These are phyloP conservation scores for Colletotrichum tofieldiae DNA, from an alignment of 2,329 filamentous ascomycete species.

Conservation along the genomic window DNA sequence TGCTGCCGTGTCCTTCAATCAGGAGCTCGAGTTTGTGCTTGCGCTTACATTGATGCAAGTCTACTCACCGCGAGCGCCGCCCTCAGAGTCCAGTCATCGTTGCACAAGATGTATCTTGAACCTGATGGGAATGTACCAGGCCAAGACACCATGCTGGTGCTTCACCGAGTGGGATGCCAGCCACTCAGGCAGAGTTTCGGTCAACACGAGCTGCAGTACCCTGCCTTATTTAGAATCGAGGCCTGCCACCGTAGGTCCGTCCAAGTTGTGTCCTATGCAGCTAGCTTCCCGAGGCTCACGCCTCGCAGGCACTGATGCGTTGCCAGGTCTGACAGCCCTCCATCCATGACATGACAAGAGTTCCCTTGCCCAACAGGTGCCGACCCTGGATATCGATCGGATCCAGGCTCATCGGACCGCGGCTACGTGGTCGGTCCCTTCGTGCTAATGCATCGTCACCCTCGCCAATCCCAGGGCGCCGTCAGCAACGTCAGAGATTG, in stretches of 20 bases:
- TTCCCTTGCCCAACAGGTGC: conserved; percentile 5
- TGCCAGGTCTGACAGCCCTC: conserved; percentile 17
- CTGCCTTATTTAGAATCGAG: conserved; percentile 34
- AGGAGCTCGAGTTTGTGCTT: background rate
- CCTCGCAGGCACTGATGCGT: conserved; percentile 16
- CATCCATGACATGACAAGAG: conserved; percentile 13
- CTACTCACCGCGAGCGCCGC: background rate
- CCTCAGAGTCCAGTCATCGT: background rate
- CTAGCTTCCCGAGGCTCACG: conserved; percentile 26
- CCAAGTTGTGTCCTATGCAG: conserved; percentile 24
- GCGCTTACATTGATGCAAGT: conserved; percentile 10
- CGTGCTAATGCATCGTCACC: conserved; percentile 20
- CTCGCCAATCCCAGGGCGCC: conserved; percentile 6
- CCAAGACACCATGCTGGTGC: conserved; percentile 17
- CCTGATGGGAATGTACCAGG: conserved; percentile 26
- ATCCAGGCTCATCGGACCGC: conserved; percentile 34
- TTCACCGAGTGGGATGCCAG: conserved; percentile 38
- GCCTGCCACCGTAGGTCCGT: conserved; percentile 30
- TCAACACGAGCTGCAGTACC: conserved; percentile 34
- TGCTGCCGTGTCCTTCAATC: conserved; percentile 1
- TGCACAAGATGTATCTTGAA: conserved; percentile 29
- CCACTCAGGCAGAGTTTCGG: conserved; percentile 35
- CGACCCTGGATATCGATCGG: conserved; percentile 22
- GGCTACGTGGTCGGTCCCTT: conserved; percentile 18
- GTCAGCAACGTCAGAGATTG: background rate